A percentile compares a stretch with the other conserved stretches of the same genome.
Conservation (phyloP, 2,329 filamentous ascomycete genomes). For the Fusarium abutilonis region DNA sequence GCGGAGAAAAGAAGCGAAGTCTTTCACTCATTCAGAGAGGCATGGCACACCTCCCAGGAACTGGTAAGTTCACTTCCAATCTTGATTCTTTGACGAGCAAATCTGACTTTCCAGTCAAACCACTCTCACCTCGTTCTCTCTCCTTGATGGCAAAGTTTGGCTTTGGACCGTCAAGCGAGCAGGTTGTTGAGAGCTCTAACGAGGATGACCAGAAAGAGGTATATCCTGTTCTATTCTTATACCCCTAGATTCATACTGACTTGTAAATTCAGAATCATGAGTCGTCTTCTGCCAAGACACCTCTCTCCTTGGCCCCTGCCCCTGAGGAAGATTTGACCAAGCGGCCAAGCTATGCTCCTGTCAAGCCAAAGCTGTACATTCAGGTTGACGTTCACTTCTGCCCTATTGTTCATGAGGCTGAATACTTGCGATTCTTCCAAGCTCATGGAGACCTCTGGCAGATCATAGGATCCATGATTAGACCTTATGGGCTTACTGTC, state of each 20-base stretch:
- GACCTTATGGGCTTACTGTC: conserved; percentile 71
- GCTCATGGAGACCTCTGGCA: conserved; percentile 79
- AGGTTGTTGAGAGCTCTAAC: not conserved
- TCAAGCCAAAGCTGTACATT: conserved; percentile 53
- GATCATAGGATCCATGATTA: conserved; percentile 69
- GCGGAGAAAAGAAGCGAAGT: not conserved
- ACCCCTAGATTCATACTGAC: not conserved
- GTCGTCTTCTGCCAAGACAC: not conserved
- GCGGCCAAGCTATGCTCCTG: not conserved
- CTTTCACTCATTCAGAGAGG: not conserved
- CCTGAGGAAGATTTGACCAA: not conserved
- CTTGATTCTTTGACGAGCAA: no score
- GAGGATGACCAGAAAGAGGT: conserved; percentile 1
- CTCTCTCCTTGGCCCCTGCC: not conserved
- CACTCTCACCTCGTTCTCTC: conserved; percentile 19
- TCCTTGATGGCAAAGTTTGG: not conserved
- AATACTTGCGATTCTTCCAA: conserved; percentile 74
- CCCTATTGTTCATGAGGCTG: conserved; percentile 52
- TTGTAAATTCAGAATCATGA: not conserved
- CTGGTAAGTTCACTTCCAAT: conserved; percentile 2
- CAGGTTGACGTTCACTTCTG: conserved; percentile 76
- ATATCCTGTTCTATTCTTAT: not conserved
- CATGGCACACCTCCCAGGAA: not conserved
- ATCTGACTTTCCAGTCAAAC: not conserved
- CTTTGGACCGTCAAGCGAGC: not conserved